Evolutionary conservation across 768 basidiomycete genomes (phyloP), one percentile per base, ranked within the genome.

Genomic region (Leccinum sublutescens): DNA sequence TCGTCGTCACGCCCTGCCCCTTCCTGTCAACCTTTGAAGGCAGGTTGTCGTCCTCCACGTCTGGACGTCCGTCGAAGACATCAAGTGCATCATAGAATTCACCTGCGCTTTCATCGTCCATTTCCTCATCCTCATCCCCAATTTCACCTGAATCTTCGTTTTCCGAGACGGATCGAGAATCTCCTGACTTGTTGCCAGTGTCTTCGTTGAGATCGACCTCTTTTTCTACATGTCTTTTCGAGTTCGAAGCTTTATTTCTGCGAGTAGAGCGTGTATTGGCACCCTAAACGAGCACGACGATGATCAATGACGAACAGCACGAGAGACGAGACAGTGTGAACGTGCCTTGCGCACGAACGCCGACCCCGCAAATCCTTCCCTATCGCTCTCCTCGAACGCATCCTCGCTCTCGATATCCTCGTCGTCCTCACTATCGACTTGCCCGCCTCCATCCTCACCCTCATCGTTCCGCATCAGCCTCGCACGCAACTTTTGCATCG

Each of bases 371-470:
- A 86, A 93, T 3, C 80, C 77, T n/a, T 94, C 91, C 58, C 86
- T 86, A 34, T 92, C 91, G 56, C 83, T 85, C 69, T 91, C 88
- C 61, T 91, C 89, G 60, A 92, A 91, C 2, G 91, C 93, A 61
- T 80, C 86, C 66, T 95, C 93, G 62, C 86, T 89, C 60, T 92
- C 89, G 49, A 94, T 83, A 60, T 94, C 91, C 67, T 94, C 91
- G 67, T 95, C 93, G 62, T 95, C 89, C 1, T 76, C 85, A 60
- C 82, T 84, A 34, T 79, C 85, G 63, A 91, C 79, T 61, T 67
- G 72, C 58, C 36, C 56, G 9, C 29, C 51, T 4, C 31, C 66
- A 14, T 84, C 79, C 49, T 78, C 77, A 33, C 85, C 85, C 12
- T 73, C 79, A 36, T 79, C 71, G 61, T 83, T 82, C 6, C 80